phyloP scores from a whole-genome alignment of 2,329 filamentous ascomycete genomes.

The Paecilomyces fulvus region DNA sequence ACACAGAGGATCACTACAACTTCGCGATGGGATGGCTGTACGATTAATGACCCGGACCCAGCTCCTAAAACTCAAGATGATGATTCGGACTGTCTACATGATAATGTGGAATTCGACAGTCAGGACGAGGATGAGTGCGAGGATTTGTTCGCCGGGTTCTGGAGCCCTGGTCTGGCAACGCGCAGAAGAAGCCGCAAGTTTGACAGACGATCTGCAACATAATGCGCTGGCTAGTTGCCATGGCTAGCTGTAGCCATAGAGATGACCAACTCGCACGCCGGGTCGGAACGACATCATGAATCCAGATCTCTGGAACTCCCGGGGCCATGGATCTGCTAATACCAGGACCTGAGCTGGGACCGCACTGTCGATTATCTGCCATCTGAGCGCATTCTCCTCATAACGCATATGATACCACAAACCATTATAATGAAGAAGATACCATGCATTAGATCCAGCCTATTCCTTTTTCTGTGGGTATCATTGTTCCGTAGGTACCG shows the following conservation, averaged over 20 bases:
- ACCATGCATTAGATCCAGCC: background rate
- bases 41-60: constrained; percentile 7
- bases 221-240: constrained; percentile 7
- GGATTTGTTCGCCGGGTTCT: constrained; percentile 55
- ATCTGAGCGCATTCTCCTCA: background rate
- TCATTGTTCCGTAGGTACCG: constrained; percentile 1
- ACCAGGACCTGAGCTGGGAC: background rate
- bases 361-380: background rate
- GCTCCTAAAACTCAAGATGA: constrained; percentile 2
- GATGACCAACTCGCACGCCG: too few relatives aligned
- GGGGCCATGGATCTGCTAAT: background rate
- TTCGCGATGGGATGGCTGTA: constrained; percentile 43
- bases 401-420: constrained; percentile 1
- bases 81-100: constrained; percentile 9
- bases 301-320: background rate
- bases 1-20: constrained; percentile 46
- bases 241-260: background rate
- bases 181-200: constrained; percentile 34
- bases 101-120: constrained; percentile 51
- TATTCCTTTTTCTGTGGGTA: constrained; percentile 1
- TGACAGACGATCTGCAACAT: constrained; percentile 17
- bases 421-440: constrained; percentile 1
- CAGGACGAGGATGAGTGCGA: constrained; percentile 61
- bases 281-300: too few relatives aligned
- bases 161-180: constrained; percentile 48